Base-by-base conservation (phyloP, 495 filamentous ascomycete species). In the Alectoria sarmentosa region DNA sequence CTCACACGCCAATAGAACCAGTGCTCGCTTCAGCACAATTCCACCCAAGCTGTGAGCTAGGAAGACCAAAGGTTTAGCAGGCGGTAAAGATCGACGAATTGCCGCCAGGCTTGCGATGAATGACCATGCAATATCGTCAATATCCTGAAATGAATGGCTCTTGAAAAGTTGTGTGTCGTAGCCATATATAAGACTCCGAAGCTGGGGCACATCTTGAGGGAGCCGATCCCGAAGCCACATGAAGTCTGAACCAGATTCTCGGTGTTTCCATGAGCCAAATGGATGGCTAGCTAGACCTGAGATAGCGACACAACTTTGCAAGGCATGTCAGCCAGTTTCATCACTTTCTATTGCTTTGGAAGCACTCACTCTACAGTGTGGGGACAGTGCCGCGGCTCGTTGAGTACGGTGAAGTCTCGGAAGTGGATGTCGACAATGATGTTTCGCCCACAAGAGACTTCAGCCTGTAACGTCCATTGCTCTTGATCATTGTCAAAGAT, bases 261-360 rank as follows among this genome's bases (percentile, higher is more conserved):
- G n/a, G 19, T 49, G n/a, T 49, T 49, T 49, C 46, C 46, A 49
- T 11, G 46, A 49, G 46, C 46, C 46, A 28, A 49, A 49, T 26
- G 46, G 46, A 28, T 49, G 46, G 23, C 46, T 49, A 49, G 46
- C 46, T 26, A 49, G 46, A 23, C 46, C 46, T 28, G 46, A 49
- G 23, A 49, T 49, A 28, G 46, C 46, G n/a, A 49, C 9, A 28
- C 46, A 49, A 13, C 46, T 49, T 4, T 26, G 1, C 3, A 49
- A 49, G n/a, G 9, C 23, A 49, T 5, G 23, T 49, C 8, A 28
- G 46, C 19, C 46, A 5, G 13, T 4, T 4, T 1, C 6, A 26
- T 3, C 13, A 3, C 10, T 23, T 49, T 49, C n/a, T 8, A 11
- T n/a, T 28, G 7, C 46, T 23, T 3, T 49, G 8, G 9, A 13